Conservation (phyloP, 2,329 filamentous ascomycete genomes). For the Botrytis fabae region DNA sequence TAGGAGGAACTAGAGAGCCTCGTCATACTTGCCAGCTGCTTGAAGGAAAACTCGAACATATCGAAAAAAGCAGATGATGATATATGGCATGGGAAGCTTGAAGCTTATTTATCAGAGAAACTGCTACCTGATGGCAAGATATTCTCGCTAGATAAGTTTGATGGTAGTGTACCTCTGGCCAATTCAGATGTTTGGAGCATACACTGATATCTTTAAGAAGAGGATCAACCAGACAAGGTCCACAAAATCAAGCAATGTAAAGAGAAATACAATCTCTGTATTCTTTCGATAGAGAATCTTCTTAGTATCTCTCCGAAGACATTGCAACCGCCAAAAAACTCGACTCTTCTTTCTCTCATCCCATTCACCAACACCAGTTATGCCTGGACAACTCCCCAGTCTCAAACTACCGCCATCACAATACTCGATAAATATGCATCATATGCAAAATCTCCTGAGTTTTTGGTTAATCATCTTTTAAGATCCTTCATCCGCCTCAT, state of each 20-base stretch:
- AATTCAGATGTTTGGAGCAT: neutral
- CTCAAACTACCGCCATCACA: slow-evolving; percentile 38
- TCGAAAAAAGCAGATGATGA: slow-evolving; percentile 26
- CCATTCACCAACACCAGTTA: slow-evolving; percentile 41
- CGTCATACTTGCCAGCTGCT: slow-evolving; percentile 33
- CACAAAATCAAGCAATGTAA: slow-evolving; percentile 23
- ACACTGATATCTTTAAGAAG: neutral
- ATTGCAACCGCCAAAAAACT: neutral
- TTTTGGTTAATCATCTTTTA: slow-evolving; percentile 59
- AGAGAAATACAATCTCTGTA: slow-evolving; percentile 28
- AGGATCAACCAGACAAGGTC: neutral
- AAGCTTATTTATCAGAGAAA: slow-evolving; percentile 31
- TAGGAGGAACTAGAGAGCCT: slow-evolving; percentile 33
- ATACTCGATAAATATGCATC: slow-evolving; percentile 40
- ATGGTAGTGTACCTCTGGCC: slow-evolving; percentile 27
- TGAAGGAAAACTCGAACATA: slow-evolving; percentile 24
- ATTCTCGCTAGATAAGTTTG: slow-evolving; percentile 31
- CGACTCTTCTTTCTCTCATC: slow-evolving; percentile 41
- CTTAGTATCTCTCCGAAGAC: neutral
- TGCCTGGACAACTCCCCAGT: slow-evolving; percentile 44
- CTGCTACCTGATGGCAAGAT: slow-evolving; percentile 34
- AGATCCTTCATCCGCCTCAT: slow-evolving; percentile 64
- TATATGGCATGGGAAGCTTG: slow-evolving; percentile 27
- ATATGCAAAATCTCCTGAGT: slow-evolving; percentile 34
- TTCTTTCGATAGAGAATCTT: slow-evolving; percentile 27